Evolutionary conservation across 2,329 filamentous ascomycete genomes (phyloP).

Genomic region (Trichophyton benhamiae): DNA sequence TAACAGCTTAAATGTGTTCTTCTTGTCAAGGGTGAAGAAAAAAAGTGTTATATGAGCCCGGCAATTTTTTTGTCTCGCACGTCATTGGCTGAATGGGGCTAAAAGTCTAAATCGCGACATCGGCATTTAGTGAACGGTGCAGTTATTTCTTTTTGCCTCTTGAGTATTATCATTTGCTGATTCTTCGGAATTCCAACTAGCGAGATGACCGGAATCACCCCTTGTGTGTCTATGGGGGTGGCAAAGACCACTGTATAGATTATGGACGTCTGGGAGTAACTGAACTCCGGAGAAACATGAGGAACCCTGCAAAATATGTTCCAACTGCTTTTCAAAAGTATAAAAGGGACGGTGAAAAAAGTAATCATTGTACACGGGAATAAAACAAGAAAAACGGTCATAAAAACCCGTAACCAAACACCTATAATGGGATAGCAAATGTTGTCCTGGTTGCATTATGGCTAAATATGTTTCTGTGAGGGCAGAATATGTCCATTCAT

Average conservation of each 20-base stretch:
- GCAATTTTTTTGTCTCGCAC: constrained; percentile 4
- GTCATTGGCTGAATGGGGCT: neutral
- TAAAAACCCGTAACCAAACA: neutral
- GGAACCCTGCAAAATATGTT: neutral
- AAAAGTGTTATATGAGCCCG: neutral
- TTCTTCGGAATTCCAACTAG: neutral
- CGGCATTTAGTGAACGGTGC: neutral
- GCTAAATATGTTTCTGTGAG: neutral
- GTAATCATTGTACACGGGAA: constrained; percentile 1
- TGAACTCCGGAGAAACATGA: neutral
- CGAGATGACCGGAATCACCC: neutral
- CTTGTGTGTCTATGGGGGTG: neutral
- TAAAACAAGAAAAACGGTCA: neutral
- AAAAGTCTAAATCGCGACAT: constrained; percentile 3
- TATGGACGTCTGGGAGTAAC: neutral
- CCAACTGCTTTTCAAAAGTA: neutral
- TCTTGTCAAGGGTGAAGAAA: neutral
- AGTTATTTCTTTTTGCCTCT: too few relatives aligned
- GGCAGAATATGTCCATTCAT: neutral
- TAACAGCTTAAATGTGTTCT: neutral
- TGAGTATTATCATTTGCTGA: too few relatives aligned
- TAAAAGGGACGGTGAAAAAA: neutral
- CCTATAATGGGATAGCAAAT: neutral
- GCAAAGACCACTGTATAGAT: neutral
- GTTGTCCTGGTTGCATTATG: neutral